A percentile compares a stretch with the other conserved stretches of the same genome.
Evolutionary conservation across 805 yeast species (phyloP).

Genomic region (Saccharomycopsis malanga): DNA sequence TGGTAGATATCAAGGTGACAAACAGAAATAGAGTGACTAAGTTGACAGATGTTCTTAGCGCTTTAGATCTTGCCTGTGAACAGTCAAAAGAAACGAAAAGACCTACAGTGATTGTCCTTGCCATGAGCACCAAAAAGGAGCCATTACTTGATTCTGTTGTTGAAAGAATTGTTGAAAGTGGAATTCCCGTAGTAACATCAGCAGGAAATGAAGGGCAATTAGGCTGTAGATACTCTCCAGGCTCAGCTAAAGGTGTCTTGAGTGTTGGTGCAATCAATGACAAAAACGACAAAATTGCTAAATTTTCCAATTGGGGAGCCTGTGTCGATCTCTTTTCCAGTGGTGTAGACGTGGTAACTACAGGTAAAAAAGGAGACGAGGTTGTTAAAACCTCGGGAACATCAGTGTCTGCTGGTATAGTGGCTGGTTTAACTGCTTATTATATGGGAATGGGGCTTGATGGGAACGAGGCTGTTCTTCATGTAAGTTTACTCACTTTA

Average conservation of each 20-base stretch:
- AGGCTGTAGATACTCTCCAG: constrained; percentile 43
- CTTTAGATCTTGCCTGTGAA: constrained; percentile 27
- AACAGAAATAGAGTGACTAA: constrained; percentile 33
- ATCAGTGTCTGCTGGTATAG: constrained; percentile 41
- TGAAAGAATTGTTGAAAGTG: constrained; percentile 30
- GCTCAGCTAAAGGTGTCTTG: constrained; percentile 35
- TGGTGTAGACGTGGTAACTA: constrained; percentile 41
- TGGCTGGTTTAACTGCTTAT: constrained; percentile 39
- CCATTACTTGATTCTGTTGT: constrained; percentile 39
- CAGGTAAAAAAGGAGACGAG: constrained; percentile 29
- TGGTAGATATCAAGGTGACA: constrained; percentile 39
- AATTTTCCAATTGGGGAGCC: constrained; percentile 42
- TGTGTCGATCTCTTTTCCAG: constrained; percentile 47
- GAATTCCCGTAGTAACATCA: constrained; percentile 41
- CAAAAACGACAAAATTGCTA: constrained; percentile 30
- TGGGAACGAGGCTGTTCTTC: constrained; percentile 30
- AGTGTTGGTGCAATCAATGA: constrained; percentile 38
- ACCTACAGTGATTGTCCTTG: constrained; percentile 34
- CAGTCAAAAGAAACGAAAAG: constrained; percentile 29
- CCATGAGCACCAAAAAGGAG: constrained; percentile 28
- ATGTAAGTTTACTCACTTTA: constrained; percentile 25
- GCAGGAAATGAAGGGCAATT: constrained; percentile 42
- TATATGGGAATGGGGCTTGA: constrained; percentile 37
- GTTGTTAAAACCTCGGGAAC: constrained; percentile 39
- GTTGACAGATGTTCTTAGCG: constrained; percentile 30